These are phyloP conservation scores for Xylaria polymorpha DNA, from an alignment of 2,329 filamentous ascomycete genomes.

Conservation along the genomic window DNA sequence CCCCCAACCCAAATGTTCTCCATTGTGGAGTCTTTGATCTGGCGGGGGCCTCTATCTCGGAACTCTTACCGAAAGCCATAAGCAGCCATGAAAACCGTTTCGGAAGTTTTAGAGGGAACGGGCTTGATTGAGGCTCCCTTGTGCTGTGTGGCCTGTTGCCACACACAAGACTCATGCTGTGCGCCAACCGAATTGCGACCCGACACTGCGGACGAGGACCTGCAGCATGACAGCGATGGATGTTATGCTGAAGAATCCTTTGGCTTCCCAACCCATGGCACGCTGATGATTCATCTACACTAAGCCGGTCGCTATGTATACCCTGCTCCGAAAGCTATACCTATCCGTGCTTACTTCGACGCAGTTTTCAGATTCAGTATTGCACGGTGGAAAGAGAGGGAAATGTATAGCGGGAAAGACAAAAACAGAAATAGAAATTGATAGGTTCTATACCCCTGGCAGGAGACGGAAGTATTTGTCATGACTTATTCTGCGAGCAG, in stretches of 20 bases:
- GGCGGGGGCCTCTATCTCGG: conserved; percentile 36
- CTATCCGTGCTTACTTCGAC: background rate
- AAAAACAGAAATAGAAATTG: conserved; percentile 8
- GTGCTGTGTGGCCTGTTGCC: conserved; percentile 39
- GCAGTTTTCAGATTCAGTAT: conserved; percentile 13
- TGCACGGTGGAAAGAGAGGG: conserved; percentile 9
- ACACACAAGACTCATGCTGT: conserved; percentile 45
- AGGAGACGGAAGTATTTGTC: conserved; percentile 17
- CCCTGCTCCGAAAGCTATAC: background rate
- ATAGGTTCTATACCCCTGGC: conserved; percentile 30
- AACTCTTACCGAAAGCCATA: conserved; percentile 48
- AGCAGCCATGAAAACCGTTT: conserved; percentile 48
- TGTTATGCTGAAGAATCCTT: conserved; percentile 22
- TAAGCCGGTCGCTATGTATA: conserved; percentile 3
- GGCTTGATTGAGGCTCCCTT: conserved; percentile 45
- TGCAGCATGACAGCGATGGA: conserved; percentile 33
- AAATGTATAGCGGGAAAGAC: conserved; percentile 5
- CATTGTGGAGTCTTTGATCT: conserved; percentile 43
- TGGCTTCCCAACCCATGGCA: background rate
- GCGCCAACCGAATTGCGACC: conserved; percentile 45
- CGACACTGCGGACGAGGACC: conserved; percentile 45
- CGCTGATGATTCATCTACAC: conserved; percentile 7
- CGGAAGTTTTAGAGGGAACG: conserved; percentile 39
- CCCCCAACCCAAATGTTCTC: conserved; percentile 17
- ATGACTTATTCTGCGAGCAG: background rate